Conservation (phyloP, 495 filamentous ascomycete genomes). For the Friedmanniomyces endolithicus region DNA sequence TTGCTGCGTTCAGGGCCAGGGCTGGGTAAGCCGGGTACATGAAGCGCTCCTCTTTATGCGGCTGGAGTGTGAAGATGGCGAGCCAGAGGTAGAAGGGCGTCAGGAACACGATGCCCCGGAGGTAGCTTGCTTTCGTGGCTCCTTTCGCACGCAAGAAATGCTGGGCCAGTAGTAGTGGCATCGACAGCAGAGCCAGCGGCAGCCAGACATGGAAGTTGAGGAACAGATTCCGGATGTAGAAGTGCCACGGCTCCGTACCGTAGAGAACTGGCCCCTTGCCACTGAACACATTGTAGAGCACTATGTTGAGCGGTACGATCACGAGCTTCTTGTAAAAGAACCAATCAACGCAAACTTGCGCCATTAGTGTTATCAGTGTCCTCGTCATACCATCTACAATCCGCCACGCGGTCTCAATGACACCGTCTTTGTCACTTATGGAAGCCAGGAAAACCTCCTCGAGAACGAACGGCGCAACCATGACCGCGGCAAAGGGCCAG, state of each 20-base stretch:
- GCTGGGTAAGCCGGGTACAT: slow-evolving; percentile 96
- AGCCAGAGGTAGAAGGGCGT: slow-evolving; percentile 93
- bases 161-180: slow-evolving; percentile 48
- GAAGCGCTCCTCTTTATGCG: slow-evolving; percentile 97
- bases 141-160: slow-evolving; percentile 32
- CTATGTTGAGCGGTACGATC: slow-evolving; percentile 80
- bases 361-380: slow-evolving; percentile 54
- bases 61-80: slow-evolving; percentile 74
- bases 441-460: slow-evolving; percentile 59
- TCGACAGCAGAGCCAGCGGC: slow-evolving; percentile 59
- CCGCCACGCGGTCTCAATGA: slow-evolving; percentile 27
- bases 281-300: slow-evolving; percentile 81
- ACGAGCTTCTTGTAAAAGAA: slow-evolving; percentile 71
- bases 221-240: slow-evolving; percentile 82
- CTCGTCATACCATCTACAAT: slow-evolving; percentile 55
- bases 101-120: slow-evolving; percentile 64
- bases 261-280: slow-evolving; percentile 83
- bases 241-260: slow-evolving; percentile 92
- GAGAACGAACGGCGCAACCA: slow-evolving; percentile 68
- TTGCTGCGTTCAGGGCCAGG: slow-evolving; percentile 81
- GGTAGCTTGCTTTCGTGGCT: slow-evolving; percentile 35
- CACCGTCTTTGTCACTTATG: slow-evolving; percentile 35
- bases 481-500: slow-evolving; percentile 84
- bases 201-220: slow-evolving; percentile 97
- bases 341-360: slow-evolving; percentile 56